Base-by-base conservation (phyloP, 2,329 filamentous ascomycete species). In the Aspergillus japonicus region DNA sequence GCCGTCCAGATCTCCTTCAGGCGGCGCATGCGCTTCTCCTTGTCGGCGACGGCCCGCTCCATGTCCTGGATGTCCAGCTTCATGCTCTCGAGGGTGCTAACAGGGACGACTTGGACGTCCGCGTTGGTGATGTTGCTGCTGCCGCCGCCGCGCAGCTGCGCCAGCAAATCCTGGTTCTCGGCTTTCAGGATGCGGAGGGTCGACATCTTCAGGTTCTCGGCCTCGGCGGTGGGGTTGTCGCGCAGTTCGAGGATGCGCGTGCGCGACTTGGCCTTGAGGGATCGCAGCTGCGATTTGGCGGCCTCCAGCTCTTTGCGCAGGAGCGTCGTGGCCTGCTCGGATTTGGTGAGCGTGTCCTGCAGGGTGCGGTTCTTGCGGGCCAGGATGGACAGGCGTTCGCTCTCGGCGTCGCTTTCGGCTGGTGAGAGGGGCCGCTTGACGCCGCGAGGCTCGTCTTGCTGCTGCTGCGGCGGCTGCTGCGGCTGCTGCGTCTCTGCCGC, bases 1-100 rank as follows among this genome's bases (percentile, higher is more conserved):
- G 89, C 86, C 0, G 86, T 86, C 90, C 92, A 99, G 59, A 98
- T 95, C 71, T 97, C 90, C 68, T 96, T 96, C 12, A 98, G 86
- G 2, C 95, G 90, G 23, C 87, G 83, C 64, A 90, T 90, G 50
- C 90, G 88, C 77, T 97, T 99, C 66, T 95, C 89, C 44, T 83
- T 83, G 23, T 83, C 80, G 10, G 89, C 87, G 1, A 90, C 88
- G 0, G 85, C 84, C 14, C 86, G 87, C 67, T 90, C 87, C 60
- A 86, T 87, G 23, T 90, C 89, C 33, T 86, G 82, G 47, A 97
- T 84, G 66, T 95, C 89, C 56, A 91, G 85, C 62, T 90, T 88
- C 47, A 89, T 85, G 19, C 89, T 88, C 44, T 89, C 86, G 16
- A 98, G 85, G 1, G 91, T 88, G 2, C 89, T 90, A 5, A 86